These are phyloP conservation scores for Monilinia vaccinii-corymbosi DNA, from an alignment of 2,329 filamentous ascomycete species.

Conservation along the genomic window DNA sequence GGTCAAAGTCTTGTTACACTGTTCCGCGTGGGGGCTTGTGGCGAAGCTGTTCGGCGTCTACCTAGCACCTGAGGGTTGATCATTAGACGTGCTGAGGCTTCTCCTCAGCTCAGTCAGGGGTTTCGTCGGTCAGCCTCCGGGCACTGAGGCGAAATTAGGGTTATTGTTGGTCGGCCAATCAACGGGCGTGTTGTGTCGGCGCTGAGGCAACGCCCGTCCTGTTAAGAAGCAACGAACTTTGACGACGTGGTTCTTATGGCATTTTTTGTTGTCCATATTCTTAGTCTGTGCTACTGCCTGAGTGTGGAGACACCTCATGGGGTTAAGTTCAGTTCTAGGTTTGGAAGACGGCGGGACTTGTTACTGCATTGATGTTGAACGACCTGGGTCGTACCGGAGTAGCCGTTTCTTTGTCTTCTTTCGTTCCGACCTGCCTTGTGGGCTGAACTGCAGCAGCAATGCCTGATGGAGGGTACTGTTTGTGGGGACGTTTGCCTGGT, in stretches of 20 bases:
- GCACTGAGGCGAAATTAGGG: slow-evolving; percentile 6
- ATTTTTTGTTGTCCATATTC: neutral
- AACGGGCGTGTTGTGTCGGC: slow-evolving; percentile 1
- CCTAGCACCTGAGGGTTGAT: neutral
- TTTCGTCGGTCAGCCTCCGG: slow-evolving; percentile 2
- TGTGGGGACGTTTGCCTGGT: neutral
- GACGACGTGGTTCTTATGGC: slow-evolving; percentile 2
- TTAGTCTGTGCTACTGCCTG: neutral
- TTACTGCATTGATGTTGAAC: slow-evolving; percentile 5
- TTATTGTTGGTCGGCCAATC: slow-evolving; percentile 2
- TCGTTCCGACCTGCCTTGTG: neutral
- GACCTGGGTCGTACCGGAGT: neutral
- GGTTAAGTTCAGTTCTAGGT: neutral
- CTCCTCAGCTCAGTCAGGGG: neutral
- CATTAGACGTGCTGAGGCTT: slow-evolving; percentile 3
- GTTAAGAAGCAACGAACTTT: slow-evolving; percentile 2
- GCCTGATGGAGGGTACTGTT: neutral
- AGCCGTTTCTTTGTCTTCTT: slow-evolving; percentile 5
- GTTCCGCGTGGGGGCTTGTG: slow-evolving; percentile 4
- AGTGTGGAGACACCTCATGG: neutral
- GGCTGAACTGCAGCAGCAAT: slow-evolving; percentile 1
- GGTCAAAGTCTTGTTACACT: slow-evolving; percentile 1
- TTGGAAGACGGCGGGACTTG: neutral
- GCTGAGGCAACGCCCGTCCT: slow-evolving; percentile 6
- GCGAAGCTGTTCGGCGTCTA: slow-evolving; percentile 1